Conservation (phyloP, 176 grass and related monocot species). For the Melocanna baccifera region DNA sequence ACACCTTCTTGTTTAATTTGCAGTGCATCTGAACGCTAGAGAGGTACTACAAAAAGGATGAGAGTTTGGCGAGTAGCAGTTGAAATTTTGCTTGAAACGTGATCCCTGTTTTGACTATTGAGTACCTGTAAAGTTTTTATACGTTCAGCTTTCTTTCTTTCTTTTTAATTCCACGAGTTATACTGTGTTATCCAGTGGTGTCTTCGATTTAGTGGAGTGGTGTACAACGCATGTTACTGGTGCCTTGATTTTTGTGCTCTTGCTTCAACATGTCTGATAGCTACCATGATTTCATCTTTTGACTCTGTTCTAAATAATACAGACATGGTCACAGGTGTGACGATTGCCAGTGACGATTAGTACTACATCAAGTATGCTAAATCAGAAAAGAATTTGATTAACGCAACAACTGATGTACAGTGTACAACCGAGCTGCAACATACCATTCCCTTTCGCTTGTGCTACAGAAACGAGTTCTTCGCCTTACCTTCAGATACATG, state of each 20-base stretch:
- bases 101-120: background rate
- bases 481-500: background rate
- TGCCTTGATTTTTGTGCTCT: background rate
- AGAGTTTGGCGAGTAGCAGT: background rate
- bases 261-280: background rate
- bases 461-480: background rate
- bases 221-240: background rate
- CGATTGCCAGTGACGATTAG: background rate
- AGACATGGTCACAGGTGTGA: background rate
- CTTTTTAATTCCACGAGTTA: background rate
- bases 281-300: background rate
- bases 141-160: background rate
- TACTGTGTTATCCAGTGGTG: background rate
- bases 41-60: background rate
- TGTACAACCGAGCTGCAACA: background rate
- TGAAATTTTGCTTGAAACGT: background rate
- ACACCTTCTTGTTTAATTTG: background rate
- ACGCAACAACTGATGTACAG: background rate
- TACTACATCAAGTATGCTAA: background rate
- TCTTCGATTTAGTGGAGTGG: background rate
- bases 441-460: background rate
- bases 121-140: background rate
- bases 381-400: background rate
- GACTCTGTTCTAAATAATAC: background rate
- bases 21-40: background rate